Base-by-base conservation (phyloP, 2,329 filamentous ascomycete species). In the Ceratocystis eucalypticola region DNA sequence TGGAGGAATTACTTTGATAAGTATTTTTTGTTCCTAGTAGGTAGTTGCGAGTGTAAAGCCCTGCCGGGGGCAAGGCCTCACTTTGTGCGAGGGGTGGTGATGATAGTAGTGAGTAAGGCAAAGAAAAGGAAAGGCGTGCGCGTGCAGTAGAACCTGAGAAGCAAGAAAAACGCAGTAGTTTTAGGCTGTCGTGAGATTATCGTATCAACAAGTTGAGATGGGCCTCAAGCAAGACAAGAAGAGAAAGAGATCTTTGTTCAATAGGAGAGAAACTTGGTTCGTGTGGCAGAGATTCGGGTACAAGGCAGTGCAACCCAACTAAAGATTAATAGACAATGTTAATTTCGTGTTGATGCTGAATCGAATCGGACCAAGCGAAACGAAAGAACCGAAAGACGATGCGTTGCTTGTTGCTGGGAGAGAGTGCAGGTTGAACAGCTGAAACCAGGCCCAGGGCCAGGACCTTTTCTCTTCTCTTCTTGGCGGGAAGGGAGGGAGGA, bases 1-100 rank as follows among this genome's bases (percentile, higher is more conserved):
- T 80, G 76, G 73, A 73, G 71, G 71, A 62, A 61, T 53, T 53
- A 3, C 37, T 53, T 25, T 15, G 48, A 22, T 12, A 7, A n/a
- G 22, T 44, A 72, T 72, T 61, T 65, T 67, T 20, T 17, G n/a
- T 44, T 33, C 8, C 64, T n/a, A 55, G n/a, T 25, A n/a, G 55
- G 59, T 68, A 44, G 64, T 25, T 20, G 50, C 20, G 25, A 64
- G 64, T 44, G 57, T 7, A 66, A 44, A 66, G 69, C 62, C 66
- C 65, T 67, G 64, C 66, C 66, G 65, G 64, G 57, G 65, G 65
- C 57, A 67, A 67, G 61, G 63, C 61, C 66, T 68, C 61, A 59
- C 12, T 46, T 4, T 41, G 22, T 62, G 45, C 45, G 44, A 20
- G 20, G 20, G 30, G 20, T 7, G 17, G 30, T n/a, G 59, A 25